These are phyloP conservation scores for Anthracocystis setariae DNA, from an alignment of 1,284 basidiomycete genomes.

Conservation along the genomic window DNA sequence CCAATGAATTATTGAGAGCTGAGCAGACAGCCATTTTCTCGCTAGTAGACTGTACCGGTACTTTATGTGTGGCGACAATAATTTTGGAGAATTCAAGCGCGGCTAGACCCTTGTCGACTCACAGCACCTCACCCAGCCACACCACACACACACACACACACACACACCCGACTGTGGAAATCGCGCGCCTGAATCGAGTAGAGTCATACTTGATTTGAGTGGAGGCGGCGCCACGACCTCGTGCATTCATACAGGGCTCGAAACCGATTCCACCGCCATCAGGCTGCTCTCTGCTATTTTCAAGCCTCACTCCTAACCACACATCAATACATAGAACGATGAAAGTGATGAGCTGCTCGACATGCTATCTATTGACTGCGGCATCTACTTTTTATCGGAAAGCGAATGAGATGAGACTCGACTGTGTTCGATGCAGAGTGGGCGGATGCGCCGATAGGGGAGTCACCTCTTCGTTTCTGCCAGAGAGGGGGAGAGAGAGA, in stretches of 20 bases:
- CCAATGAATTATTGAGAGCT: not conserved
- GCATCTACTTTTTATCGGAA: not conserved
- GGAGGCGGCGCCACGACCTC: not conserved
- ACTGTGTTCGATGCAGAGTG: too few relatives aligned
- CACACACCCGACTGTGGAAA: not conserved
- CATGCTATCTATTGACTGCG: not conserved
- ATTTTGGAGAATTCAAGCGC: not conserved
- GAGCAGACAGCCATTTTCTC: not conserved
- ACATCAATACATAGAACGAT: too few relatives aligned
- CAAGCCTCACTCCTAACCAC: not conserved
- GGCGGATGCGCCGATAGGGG: not conserved
- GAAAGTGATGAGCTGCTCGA: not conserved
- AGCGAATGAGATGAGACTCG: too few relatives aligned
- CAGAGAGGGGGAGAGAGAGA: not conserved
- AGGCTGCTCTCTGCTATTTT: too few relatives aligned
- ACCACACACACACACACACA: too few relatives aligned
- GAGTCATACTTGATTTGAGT: constrained; percentile 3
- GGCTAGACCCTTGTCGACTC: not conserved
- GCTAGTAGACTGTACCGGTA: too few relatives aligned
- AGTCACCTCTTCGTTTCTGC: constrained; percentile 2
- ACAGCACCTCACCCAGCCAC: too few relatives aligned
- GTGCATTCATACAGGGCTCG: too few relatives aligned
- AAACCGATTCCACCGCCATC: too few relatives aligned
- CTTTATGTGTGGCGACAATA: not conserved
- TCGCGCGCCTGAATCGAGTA: not conserved